Base-by-base conservation (phyloP, 441 rosid species). In the Gossypium davidsonii region DNA sequence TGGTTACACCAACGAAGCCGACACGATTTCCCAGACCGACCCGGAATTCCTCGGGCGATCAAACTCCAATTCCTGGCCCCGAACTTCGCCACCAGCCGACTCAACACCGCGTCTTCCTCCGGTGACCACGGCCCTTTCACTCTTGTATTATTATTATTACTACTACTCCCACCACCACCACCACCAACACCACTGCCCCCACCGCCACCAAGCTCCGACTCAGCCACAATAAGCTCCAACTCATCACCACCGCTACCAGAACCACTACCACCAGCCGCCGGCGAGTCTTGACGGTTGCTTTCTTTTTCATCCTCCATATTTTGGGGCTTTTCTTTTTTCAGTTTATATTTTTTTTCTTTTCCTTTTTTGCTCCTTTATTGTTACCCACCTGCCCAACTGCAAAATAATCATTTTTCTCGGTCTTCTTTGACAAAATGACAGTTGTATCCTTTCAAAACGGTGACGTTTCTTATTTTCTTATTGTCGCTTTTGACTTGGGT, bases 1-100 rank as follows among this genome's bases (percentile, higher is more conserved):
- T 94, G 97, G 80, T 94, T 91, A 76, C 96, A 90, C 98, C 98
- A 92, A 17, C 95, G 80, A 61, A 90, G 92, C 48, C 98, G 89
- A 68, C 97, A 94, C 1, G 98, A 92, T 85, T 92, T 94, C 59
- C 98, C 97, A 20, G 97, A 94, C 17, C 97, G 90, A 11, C 97
- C 97, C 11, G 94, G 92, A 65, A 92, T 86, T 21, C 97, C 95
- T 23, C 90, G 84, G 8, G 97, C 97, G 84, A 94, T 94, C 93
- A 89, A 73, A 75, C 95, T 88, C 98, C 98, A 94, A 78, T 92
- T 92, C 84, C 95, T 87, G 1, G 96, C 88, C 5, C 97, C 97
- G 62, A 90, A 84, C 87, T 86, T 88, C 49, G 57, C 77, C 37
- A 94, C 95, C 34, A 89, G 80, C 51, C 83, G 79, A 63, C 83